A percentile compares a stretch with the other conserved stretches of the same genome.
Conservation (phyloP, 2,329 filamentous ascomycete species). For the Microcyclospora tardicrescens region DNA sequence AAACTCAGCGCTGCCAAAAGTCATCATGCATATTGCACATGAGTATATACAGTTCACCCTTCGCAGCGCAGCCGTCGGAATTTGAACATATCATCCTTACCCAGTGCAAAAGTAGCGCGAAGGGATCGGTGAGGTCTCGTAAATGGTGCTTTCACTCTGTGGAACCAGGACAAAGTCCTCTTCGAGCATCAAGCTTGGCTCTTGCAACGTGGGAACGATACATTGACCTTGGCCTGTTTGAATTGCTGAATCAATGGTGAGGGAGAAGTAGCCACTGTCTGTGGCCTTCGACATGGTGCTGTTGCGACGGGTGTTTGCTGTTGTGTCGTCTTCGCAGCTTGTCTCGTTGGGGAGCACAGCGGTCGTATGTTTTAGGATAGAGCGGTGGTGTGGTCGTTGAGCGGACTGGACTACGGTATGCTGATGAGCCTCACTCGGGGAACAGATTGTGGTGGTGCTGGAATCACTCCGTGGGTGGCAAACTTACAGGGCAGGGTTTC, state of each 20-base stretch:
- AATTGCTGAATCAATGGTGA: constrained; percentile 7
- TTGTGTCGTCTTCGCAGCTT: constrained; percentile 10
- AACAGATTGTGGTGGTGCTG: too few relatives aligned
- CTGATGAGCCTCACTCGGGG: too few relatives aligned
- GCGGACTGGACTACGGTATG: not conserved
- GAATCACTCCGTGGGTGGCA: not conserved
- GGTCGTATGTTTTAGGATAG: constrained; percentile 13
- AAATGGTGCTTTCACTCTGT: constrained; percentile 10
- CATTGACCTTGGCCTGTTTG: not conserved
- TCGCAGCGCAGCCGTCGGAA: too few relatives aligned
- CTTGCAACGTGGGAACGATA: too few relatives aligned
- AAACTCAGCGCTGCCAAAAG: too few relatives aligned
- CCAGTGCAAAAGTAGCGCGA: not conserved
- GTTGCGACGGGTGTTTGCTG: constrained; percentile 18
- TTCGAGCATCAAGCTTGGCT: too few relatives aligned
- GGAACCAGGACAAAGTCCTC: constrained; percentile 7
- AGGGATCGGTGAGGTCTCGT: constrained; percentile 12
- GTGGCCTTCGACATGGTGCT: constrained; percentile 9
- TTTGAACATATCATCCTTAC: too few relatives aligned
- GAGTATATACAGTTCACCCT: too few relatives aligned
- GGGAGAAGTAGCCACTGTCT: constrained; percentile 14
- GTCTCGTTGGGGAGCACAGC: constrained; percentile 2
- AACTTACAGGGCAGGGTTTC: not conserved
- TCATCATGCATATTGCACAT: too few relatives aligned
- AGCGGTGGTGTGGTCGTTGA: constrained; percentile 7